Evolutionary conservation across 2,329 filamentous ascomycete genomes (phyloP).

Genomic region (Aspergillus aculeatus): DNA sequence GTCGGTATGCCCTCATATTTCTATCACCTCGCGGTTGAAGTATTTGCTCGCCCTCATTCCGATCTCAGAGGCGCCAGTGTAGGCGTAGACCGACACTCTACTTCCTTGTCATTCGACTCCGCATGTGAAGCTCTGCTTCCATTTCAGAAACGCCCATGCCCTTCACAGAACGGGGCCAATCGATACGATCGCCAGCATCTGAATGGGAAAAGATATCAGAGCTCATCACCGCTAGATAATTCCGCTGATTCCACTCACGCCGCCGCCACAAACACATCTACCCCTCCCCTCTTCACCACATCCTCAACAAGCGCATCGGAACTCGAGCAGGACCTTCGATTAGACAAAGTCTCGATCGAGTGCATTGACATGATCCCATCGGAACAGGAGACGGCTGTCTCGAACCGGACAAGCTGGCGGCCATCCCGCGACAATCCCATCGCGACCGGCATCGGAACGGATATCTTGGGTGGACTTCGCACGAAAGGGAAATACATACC

Average conservation of each 20-base stretch:
- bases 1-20: conserved; percentile 61
- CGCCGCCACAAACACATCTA: conserved; percentile 2
- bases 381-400: conserved; percentile 25
- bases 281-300: conserved; percentile 21
- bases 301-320: conserved; percentile 17
- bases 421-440: conserved; percentile 39
- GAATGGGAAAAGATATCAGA: conserved; percentile 12
- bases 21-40: conserved; percentile 62
- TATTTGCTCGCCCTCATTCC: conserved; percentile 45
- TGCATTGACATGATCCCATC: conserved; percentile 69
- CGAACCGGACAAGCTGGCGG: conserved; percentile 23
- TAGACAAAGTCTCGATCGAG: conserved; percentile 74
- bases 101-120: conserved; percentile 34
- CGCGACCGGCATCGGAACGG: conserved; percentile 50
- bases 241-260: conserved; percentile 9
- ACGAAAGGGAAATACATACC: conserved; percentile 80
- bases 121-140: conserved; percentile 39
- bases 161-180: conserved; percentile 15
- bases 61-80: conserved; percentile 12
- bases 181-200: conserved; percentile 10
- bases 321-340: conserved; percentile 67
- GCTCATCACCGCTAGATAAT: not conserved
- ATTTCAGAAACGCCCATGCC: conserved; percentile 31
- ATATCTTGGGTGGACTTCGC: conserved; percentile 62
- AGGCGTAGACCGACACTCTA: conserved; percentile 9